phyloP scores from a whole-genome alignment of 2,329 filamentous ascomycete species.

The Cytospora mali region DNA sequence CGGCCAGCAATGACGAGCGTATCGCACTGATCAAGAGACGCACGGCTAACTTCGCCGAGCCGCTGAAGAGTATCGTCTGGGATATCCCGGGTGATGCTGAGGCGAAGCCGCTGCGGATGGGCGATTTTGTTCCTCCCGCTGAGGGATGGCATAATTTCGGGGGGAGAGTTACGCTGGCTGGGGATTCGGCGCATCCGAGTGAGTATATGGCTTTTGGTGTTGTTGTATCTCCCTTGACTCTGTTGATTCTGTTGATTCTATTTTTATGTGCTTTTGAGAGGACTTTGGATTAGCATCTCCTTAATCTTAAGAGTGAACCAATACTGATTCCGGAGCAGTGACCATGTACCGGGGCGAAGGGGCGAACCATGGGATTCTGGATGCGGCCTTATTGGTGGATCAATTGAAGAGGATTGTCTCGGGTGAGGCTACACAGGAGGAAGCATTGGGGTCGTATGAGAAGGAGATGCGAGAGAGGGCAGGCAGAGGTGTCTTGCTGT shows the following conservation, averaged over 20 bases:
- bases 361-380: conserved; percentile 45
- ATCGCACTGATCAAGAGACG: conserved; percentile 45
- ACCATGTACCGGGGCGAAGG: conserved; percentile 53
- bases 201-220: too few species aligned
- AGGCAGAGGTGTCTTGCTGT: conserved; percentile 15
- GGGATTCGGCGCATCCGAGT: conserved; percentile 61
- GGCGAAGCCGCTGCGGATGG: conserved; percentile 39
- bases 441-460: conserved; percentile 22
- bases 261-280: too few species aligned
- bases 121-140: conserved; percentile 37
- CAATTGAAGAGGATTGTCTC: conserved; percentile 30
- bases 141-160: conserved; percentile 45
- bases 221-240: too few species aligned
- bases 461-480: conserved; percentile 22
- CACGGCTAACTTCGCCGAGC: conserved; percentile 38
- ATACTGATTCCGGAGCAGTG: too few species aligned
- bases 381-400: conserved; percentile 38
- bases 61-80: conserved; percentile 46
- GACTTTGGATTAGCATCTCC: too few species aligned
- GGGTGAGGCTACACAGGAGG: conserved; percentile 19
- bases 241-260: too few species aligned
- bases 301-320: too few species aligned
- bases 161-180: conserved; percentile 51
- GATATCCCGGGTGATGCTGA: conserved; percentile 46
- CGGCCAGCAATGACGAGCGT: conserved; percentile 36